phyloP scores from a whole-genome alignment of 2,329 filamentous ascomycete genomes.

The Teratosphaeria zuluensis region DNA sequence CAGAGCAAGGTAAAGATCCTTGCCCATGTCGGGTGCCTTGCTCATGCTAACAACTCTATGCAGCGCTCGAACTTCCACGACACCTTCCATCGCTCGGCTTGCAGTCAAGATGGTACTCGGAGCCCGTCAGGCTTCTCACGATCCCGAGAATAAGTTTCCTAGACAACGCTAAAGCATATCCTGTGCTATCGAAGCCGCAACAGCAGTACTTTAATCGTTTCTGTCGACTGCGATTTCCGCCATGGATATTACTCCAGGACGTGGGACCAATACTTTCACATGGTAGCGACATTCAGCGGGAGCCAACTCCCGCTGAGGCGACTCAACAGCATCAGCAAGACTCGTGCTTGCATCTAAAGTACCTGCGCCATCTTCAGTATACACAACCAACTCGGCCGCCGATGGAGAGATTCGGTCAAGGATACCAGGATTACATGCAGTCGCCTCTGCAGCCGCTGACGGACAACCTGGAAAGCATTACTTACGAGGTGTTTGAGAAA shows the following conservation, averaged over 20 bases:
- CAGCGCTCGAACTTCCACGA: slow-evolving; percentile 50
- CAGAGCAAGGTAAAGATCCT: background rate
- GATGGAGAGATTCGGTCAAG: slow-evolving; percentile 58
- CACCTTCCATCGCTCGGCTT: slow-evolving; percentile 47
- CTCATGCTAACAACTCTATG: background rate
- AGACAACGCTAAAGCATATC: slow-evolving; percentile 49
- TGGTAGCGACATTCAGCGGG: slow-evolving; percentile 1
- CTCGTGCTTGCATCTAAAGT: slow-evolving; percentile 60
- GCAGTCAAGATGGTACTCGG: slow-evolving; percentile 54
- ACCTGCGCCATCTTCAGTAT: slow-evolving; percentile 73
- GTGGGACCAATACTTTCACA: slow-evolving; percentile 39
- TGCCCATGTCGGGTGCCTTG: background rate
- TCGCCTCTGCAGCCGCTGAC: slow-evolving; percentile 88
- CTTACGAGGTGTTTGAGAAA: slow-evolving; percentile 97
- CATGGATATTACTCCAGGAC: slow-evolving; percentile 52
- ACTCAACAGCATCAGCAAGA: slow-evolving; percentile 31
- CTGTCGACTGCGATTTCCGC: slow-evolving; percentile 47
- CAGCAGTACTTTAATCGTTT: slow-evolving; percentile 48
- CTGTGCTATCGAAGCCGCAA: slow-evolving; percentile 48
- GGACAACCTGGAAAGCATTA: slow-evolving; percentile 93
- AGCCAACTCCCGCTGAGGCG: slow-evolving; percentile 62
- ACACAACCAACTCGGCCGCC: slow-evolving; percentile 60
- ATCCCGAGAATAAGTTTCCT: slow-evolving; percentile 46
- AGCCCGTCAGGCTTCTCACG: slow-evolving; percentile 49
- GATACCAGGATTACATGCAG: slow-evolving; percentile 90